Conservation (phyloP, 495 filamentous ascomycete genomes). For the Penicillium taxi region DNA sequence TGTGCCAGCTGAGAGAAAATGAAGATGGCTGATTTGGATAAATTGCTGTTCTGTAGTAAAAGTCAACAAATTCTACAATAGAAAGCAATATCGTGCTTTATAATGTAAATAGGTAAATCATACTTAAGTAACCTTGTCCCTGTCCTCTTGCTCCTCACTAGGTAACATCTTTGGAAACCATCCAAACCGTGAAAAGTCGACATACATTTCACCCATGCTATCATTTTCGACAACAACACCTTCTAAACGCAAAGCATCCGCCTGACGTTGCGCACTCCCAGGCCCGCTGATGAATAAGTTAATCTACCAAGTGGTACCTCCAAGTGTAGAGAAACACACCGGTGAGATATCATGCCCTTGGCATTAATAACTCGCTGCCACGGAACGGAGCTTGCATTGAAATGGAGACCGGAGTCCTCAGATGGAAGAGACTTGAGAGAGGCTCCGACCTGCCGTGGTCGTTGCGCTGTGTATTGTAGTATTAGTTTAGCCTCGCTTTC, state of each 20-base stretch:
- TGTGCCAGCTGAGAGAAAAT: too few species aligned
- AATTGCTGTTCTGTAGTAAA: too few species aligned
- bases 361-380: conserved; percentile 92
- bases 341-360: conserved; percentile 75
- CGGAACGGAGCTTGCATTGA: conserved; percentile 70
- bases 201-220: conserved; percentile 59
- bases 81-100: neutral
- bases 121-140: neutral
- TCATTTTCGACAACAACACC: conserved; percentile 59
- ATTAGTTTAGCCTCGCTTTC: neutral
- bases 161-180: conserved; percentile 60
- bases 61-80: neutral
- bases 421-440: conserved; percentile 77
- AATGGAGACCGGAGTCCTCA: conserved; percentile 35
- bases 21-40: neutral
- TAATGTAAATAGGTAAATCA: too few species aligned
- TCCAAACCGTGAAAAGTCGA: conserved; percentile 60
- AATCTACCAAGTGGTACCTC: neutral
- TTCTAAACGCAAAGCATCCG: conserved; percentile 55
- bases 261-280: conserved; percentile 61
- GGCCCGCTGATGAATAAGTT: conserved; percentile 44
- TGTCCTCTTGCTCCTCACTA: conserved; percentile 23
- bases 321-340: conserved; percentile 40
- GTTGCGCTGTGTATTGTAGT: conserved; percentile 42
- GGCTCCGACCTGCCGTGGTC: conserved; percentile 76